Percentiles rank a stretch among this genome's conserved stretches.
Conservation (phyloP, 768 basidiomycete genomes). For the Hysterangium stoloniferum region DNA sequence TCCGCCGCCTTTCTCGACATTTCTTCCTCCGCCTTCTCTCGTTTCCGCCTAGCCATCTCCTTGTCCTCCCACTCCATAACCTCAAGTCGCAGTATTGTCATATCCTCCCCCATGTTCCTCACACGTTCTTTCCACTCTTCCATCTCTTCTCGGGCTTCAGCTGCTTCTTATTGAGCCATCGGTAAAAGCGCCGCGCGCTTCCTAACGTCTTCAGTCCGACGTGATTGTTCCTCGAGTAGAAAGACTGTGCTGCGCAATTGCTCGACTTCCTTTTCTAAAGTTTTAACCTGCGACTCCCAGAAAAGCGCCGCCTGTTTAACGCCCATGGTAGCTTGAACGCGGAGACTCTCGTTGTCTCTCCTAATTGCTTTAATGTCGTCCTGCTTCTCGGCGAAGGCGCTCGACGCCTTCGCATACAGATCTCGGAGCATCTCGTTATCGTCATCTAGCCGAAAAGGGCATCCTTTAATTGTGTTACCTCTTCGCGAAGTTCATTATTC, state of each 20-base stretch:
- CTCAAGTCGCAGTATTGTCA: constrained; percentile 12
- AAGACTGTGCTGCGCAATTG: constrained; percentile 40
- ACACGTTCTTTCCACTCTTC: constrained; percentile 18
- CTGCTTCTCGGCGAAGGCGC: background rate
- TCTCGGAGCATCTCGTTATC: constrained; percentile 49
- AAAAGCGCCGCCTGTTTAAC: constrained; percentile 43
- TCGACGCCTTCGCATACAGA: constrained; percentile 46
- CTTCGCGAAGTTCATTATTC: background rate
- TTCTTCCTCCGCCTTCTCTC: constrained; percentile 19
- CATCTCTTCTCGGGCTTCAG: constrained; percentile 34
- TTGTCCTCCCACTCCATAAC: constrained; percentile 13
- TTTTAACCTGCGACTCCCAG: constrained; percentile 39
- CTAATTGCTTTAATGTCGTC: constrained; percentile 35
- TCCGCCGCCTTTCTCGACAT: constrained; percentile 23
- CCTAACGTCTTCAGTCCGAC: constrained; percentile 52
- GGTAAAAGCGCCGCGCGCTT: constrained; percentile 37
- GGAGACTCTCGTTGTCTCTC: constrained; percentile 44
- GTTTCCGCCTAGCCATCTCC: constrained; percentile 17
- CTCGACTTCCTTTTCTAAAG: constrained; percentile 39
- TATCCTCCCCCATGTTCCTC: constrained; percentile 15
- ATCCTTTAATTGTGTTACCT: background rate
- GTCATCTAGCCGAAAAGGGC: background rate
- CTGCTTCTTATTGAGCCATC: constrained; percentile 32
- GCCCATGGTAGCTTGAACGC: constrained; percentile 46
- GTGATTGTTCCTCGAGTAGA: constrained; percentile 50